Base-by-base conservation (phyloP, 106 monocot species). In the Platanthera zijinensis region DNA sequence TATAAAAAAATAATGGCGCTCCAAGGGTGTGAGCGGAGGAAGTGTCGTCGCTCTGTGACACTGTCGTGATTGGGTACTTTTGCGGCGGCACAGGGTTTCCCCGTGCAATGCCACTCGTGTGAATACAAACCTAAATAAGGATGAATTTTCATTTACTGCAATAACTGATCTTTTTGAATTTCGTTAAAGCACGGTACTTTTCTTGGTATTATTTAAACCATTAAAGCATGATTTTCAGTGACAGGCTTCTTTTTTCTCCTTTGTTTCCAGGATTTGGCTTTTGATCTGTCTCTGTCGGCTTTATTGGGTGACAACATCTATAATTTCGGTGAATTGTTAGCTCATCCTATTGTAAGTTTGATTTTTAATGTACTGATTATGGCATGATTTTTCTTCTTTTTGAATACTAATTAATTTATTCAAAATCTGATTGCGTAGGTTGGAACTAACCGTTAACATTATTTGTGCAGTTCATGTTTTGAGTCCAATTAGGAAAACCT, bases 271-370 rank as follows among this genome's bases (percentile, higher is more conserved):
- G 88, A 92, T 75, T 79, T 92, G 80, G 91, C 91, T 14, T 89
- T 92, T 83, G 91, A 92, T 48, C 80, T 92, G 18, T 92, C 91
- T 21, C 84, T 92, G 74, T 86, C 91, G 25, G 91, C 91, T 22
- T 74, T 92, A 39, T 73, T 92, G 72, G 91, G 91, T 32, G 88
- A 88, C 50, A 92, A 92, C 51, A 92, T 92, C 18, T 92, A 92
- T 71, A 89, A 92, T 77, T 95, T 95, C 53, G 92, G 95, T 18
- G 95, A 95, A 82, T 79, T 95, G 82, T 71, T 95, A 25, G 92
- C 90, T 25, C 95, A 95, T 80, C 95, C 95, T 71, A 90, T 95
- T 85, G 95, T 95, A 95, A 92, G 92, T 79, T 12, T 72, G 50
- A 49, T 72, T 50, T 50, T 72, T 69, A 5, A 47, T 12, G 11